Conservation (phyloP, 768 basidiomycete species). For the Leccinum obscurum region DNA sequence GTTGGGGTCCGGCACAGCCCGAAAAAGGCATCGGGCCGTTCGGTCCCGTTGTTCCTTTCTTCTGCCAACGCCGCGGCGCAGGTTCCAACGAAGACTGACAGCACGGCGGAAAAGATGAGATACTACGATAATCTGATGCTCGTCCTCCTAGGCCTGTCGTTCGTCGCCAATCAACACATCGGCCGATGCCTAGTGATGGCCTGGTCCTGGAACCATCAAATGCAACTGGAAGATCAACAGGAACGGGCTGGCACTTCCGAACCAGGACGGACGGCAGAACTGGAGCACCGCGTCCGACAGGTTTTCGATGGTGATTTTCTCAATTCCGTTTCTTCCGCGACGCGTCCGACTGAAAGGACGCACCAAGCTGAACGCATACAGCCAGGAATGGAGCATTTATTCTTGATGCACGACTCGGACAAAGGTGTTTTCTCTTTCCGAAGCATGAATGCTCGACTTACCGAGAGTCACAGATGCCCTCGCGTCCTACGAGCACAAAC, state of each 20-base stretch:
- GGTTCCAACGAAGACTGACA: not conserved
- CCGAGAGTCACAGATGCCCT: slow-evolving; percentile 37
- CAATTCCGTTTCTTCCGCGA: not conserved
- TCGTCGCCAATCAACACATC: not conserved
- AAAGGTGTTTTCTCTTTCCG: slow-evolving; percentile 11
- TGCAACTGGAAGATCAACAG: not conserved
- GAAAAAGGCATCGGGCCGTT: not conserved
- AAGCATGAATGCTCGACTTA: not conserved
- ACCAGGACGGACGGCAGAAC: not conserved
- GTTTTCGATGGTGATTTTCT: not conserved
- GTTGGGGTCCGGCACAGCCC: not conserved
- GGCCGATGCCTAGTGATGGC: not conserved
- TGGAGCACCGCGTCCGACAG: not conserved
- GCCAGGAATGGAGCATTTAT: slow-evolving; percentile 18
- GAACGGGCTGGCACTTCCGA: not conserved
- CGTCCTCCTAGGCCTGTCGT: not conserved
- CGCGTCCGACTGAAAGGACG: not conserved
- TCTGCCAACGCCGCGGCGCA: not conserved
- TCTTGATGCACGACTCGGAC: slow-evolving; percentile 3
- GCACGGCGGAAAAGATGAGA: not conserved
- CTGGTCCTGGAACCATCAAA: slow-evolving; percentile 2
- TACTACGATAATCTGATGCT: not conserved
- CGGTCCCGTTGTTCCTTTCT: not conserved
- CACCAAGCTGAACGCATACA: slow-evolving; percentile 8
- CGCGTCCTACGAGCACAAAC: slow-evolving; percentile 43